phyloP scores from a whole-genome alignment of 2,329 filamentous ascomycete species.

The Alternaria panax region DNA sequence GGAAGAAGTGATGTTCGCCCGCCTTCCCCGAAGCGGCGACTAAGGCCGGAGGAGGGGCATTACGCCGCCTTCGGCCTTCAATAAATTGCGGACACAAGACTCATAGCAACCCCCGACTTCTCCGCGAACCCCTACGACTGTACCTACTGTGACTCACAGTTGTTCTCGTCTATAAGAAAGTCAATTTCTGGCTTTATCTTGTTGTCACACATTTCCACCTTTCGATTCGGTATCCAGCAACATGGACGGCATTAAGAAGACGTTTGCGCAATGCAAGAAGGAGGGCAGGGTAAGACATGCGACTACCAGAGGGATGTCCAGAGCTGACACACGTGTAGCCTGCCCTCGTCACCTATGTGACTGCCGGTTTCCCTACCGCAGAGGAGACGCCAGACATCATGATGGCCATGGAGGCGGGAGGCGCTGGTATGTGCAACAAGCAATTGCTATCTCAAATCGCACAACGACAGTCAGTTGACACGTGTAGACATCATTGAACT shows the following conservation, averaged over 20 bases:
- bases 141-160: conserved; percentile 24
- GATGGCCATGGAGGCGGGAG: conserved; percentile 89
- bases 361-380: conserved; percentile 87
- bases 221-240: conserved; percentile 12
- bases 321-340: conserved; percentile 59
- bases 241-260: conserved; percentile 59
- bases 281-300: conserved; percentile 52
- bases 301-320: neutral
- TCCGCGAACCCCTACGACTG: conserved; percentile 12
- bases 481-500: conserved; percentile 87
- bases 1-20: conserved; percentile 11
- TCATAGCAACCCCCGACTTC: conserved; percentile 19
- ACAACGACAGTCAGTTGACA: conserved; percentile 23
- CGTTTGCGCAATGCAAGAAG: conserved; percentile 60
- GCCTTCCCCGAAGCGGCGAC: conserved; percentile 1
- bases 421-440: conserved; percentile 70
- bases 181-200: neutral
- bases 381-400: conserved; percentile 84
- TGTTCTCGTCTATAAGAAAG: conserved; percentile 14
- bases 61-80: conserved; percentile 29
- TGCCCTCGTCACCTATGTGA: conserved; percentile 95
- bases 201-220: neutral
- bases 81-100: conserved; percentile 32
- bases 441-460: neutral
- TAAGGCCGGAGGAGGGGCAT: conserved; percentile 10